These are phyloP conservation scores for Talaromyces ruber DNA, from an alignment of 495 filamentous ascomycete species.

Conservation along the genomic window DNA sequence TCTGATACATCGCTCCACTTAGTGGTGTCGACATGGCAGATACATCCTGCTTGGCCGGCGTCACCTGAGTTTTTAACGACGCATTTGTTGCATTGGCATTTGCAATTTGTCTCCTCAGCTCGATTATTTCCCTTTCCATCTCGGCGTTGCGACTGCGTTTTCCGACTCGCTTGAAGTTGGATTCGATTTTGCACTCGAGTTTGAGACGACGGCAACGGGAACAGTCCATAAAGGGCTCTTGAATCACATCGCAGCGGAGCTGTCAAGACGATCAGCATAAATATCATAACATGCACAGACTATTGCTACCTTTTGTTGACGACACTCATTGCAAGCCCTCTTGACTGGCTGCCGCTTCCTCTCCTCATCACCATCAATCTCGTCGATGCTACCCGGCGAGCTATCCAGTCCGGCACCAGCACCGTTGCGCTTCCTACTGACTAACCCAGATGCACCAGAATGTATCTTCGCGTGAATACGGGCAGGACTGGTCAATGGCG, in stretches of 20 bases:
- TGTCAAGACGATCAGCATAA: constrained; percentile 21
- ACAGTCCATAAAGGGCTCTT: constrained; percentile 76
- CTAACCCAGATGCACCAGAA: constrained; percentile 22
- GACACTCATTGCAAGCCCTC: constrained; percentile 89
- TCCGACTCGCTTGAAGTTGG: constrained; percentile 86
- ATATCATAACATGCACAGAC: background rate
- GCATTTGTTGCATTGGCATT: constrained; percentile 27
- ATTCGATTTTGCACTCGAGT: constrained; percentile 86
- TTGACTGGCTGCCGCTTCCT: constrained; percentile 68
- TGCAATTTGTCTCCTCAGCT: constrained; percentile 62
- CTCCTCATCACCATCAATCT: constrained; percentile 55
- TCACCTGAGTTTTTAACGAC: constrained; percentile 41
- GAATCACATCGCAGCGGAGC: constrained; percentile 85
- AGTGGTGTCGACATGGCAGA: constrained; percentile 47
- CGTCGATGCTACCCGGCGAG: constrained; percentile 63
- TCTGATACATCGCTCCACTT: constrained; percentile 33
- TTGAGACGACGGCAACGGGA: constrained; percentile 77
- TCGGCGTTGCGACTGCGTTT: constrained; percentile 88
- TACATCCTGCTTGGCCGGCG: constrained; percentile 34
- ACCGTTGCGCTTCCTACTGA: constrained; percentile 38
- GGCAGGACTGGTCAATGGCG: constrained; percentile 2
- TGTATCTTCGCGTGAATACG: background rate
- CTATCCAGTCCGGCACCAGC: constrained; percentile 48
- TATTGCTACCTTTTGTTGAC: constrained; percentile 74
- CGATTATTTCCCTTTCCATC: constrained; percentile 66